Base-by-base conservation (phyloP, 495 filamentous ascomycete genomes). In the Platismatia glauca region DNA sequence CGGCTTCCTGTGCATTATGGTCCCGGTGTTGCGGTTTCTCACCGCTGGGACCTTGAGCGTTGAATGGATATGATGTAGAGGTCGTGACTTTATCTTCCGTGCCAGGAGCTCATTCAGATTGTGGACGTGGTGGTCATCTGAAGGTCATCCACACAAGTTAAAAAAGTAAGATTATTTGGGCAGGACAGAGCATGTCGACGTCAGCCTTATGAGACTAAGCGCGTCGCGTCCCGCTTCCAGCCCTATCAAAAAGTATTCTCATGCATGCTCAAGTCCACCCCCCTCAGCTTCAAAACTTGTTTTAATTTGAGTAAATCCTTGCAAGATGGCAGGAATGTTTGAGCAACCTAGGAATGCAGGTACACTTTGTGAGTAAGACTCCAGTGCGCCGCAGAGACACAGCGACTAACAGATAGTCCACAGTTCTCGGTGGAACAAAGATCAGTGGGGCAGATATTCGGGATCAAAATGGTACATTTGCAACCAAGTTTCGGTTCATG, bases 381-480 rank as follows among this genome's bases (percentile, higher is more conserved):
- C 7, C 16, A 53, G 16, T 7, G 31, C 7, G 24, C 50, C 13
- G 29, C 15, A 53, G 50, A 20, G 4, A 33, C n/a, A 33, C 50
- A 53, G 50, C 50, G 29, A 53, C 50, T 53, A 29, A 53, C 24
- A 31, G 27, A 52, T 0, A 20, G 1, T 33, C 7, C 20, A 33
- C 16, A 53, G 50, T 70, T 39, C 64, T 70, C 20, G 68, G 66
- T 46, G 68, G 66, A 38, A 65, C 65, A 33, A 68, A 70, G 48
- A 68, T 96, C 75, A 95, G 87, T 65, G 94, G 94, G 71, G 79
- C 89, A 67, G 94, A 98, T 77, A 92, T 98, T 71, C 79, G 94
- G 69, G 94, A 98, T 75, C 91, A 97, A 71, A 96, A 96, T 82
- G 90, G 90, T 87, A 79, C 75, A 89, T 86, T 79, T 75, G 82